Evolutionary conservation across 176 grass and related monocot genomes (phyloP).

Genomic region (Neostapfia colusana): DNA sequence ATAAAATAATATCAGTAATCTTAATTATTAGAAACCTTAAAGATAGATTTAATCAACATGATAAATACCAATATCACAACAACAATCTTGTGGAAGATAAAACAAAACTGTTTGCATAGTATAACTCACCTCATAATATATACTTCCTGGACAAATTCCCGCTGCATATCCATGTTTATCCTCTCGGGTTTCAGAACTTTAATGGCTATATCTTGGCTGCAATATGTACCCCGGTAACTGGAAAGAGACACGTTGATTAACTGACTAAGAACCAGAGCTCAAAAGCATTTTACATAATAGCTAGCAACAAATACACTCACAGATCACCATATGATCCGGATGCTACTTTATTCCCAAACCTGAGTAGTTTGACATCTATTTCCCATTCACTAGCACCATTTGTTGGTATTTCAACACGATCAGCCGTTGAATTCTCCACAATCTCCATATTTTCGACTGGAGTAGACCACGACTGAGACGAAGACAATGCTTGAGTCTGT

Average conservation of each 20-base stretch:
- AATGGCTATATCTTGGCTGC: constrained; percentile 97
- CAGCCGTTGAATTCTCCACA: constrained; percentile 40
- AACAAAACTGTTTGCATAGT: constrained; percentile 14
- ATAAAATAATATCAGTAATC: neutral
- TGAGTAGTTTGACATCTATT: constrained; percentile 78
- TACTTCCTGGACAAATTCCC: constrained; percentile 97
- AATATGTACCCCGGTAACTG: constrained; percentile 84
- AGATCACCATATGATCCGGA: constrained; percentile 95
- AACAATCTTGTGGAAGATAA: constrained; percentile 7
- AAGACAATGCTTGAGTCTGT: constrained; percentile 67
- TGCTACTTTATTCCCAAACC: constrained; percentile 87
- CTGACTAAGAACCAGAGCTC: constrained; percentile 2
- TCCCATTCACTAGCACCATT: constrained; percentile 96
- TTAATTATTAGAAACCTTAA: neutral
- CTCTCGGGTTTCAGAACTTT: constrained; percentile 95
- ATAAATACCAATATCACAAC: neutral
- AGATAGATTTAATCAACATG: constrained; percentile 1
- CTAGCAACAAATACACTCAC: constrained; percentile 55
- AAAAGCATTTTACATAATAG: constrained; percentile 27
- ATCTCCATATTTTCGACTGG: constrained; percentile 67
- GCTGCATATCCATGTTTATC: constrained; percentile 81
- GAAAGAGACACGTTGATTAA: constrained; percentile 21
- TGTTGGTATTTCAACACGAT: constrained; percentile 78
- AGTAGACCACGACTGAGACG: constrained; percentile 68
- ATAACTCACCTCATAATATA: constrained; percentile 92